phyloP scores from a whole-genome alignment of 495 filamentous ascomycete genomes.

The Penicillium nucicola region DNA sequence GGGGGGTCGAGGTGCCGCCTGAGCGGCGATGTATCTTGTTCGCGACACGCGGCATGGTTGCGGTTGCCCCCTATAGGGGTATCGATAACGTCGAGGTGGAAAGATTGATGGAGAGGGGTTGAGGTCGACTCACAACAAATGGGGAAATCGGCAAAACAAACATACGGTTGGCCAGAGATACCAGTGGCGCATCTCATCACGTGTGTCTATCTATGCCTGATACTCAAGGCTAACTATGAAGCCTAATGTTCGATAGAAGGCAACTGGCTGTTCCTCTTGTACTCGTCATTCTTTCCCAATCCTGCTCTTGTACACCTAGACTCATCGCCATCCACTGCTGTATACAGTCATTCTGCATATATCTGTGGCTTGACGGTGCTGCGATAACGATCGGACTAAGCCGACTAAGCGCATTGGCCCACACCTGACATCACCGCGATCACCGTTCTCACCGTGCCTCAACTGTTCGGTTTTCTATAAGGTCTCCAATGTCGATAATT shows the following conservation, averaged over 20 bases:
- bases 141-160: slow-evolving; percentile 42
- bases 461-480: background rate
- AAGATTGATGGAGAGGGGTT: slow-evolving; percentile 7
- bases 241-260: background rate
- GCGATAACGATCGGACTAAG: background rate
- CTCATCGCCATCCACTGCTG: too few relatives aligned
- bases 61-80: slow-evolving; percentile 29
- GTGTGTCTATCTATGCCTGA: slow-evolving; percentile 7
- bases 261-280: too few relatives aligned
- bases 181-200: slow-evolving; percentile 18
- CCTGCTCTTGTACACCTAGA: too few relatives aligned
- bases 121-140: slow-evolving; percentile 19
- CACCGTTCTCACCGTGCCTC: slow-evolving; percentile 18
- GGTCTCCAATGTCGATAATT: background rate
- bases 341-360: background rate
- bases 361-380: background rate
- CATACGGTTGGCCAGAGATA: slow-evolving; percentile 21
- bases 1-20: slow-evolving; percentile 54
- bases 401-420: slow-evolving; percentile 19
- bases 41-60: slow-evolving; percentile 71
- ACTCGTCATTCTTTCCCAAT: too few relatives aligned
- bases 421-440: slow-evolving; percentile 27
- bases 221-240: slow-evolving; percentile 1
- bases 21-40: slow-evolving; percentile 51
- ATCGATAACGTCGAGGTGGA: slow-evolving; percentile 6